Conservation (phyloP, 371 early-diverging fungal species). For the Mitosporidium daphniae region DNA sequence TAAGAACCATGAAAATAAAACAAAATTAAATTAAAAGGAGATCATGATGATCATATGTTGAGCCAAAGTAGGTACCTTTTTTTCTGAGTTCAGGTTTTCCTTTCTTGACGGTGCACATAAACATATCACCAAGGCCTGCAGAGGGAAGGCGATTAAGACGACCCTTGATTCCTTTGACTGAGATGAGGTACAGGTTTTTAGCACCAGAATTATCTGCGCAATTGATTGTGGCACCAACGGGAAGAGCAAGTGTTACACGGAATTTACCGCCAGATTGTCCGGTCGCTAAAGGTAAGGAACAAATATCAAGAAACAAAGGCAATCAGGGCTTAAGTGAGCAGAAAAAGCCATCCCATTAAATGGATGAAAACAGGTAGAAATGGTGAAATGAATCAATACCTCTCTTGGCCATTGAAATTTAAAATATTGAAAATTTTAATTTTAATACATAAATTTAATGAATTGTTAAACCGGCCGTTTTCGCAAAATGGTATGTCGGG, state of each 20-base stretch:
- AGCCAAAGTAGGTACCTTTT: constrained; percentile 42
- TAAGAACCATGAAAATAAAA: not conserved
- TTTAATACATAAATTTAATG: no score
- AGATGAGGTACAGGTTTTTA: constrained; percentile 95
- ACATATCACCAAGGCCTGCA: constrained; percentile 97
- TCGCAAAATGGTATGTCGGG: no score
- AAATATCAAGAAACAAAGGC: no score
- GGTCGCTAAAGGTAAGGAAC: no score
- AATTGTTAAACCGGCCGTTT: no score
- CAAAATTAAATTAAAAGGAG: not conserved
- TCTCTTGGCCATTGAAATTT: no score
- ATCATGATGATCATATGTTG: no score
- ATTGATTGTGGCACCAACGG: constrained; percentile 95
- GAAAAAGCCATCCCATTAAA: no score
- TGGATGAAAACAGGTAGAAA: no score
- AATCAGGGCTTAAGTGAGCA: no score
- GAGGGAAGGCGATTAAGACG: constrained; percentile 92
- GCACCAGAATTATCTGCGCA: constrained; percentile 99
- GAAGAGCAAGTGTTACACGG: constrained; percentile 95
- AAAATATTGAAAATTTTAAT: no score
- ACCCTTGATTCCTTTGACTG: constrained; percentile 78
- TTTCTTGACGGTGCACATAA: constrained; percentile 97
- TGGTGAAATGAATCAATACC: no score
- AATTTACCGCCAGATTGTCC: constrained; percentile 74
- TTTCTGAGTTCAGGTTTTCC: constrained; percentile 99